Percentiles rank a stretch among this genome's conserved stretches.
Conservation (phyloP, 345 rosid species). For the Syzygium jambos region DNA sequence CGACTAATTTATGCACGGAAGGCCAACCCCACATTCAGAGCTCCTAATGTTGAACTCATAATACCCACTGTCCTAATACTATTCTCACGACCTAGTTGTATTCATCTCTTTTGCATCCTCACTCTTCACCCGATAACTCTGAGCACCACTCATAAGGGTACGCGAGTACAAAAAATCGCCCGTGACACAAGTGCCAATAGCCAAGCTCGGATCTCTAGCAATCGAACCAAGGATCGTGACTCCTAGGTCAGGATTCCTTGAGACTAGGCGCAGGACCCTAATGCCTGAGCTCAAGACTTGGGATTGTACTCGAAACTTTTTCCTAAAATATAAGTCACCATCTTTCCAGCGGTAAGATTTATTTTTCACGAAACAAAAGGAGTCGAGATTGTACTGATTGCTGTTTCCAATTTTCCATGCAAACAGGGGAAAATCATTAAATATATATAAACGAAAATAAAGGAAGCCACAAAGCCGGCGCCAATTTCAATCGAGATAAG, state of each 20-base stretch:
- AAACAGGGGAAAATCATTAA: background rate
- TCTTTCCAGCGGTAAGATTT: background rate
- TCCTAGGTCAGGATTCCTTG: background rate
- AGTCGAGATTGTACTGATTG: background rate
- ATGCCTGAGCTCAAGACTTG: background rate
- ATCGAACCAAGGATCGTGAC: background rate
- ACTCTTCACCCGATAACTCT: too few species aligned
- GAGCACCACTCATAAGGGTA: too few species aligned
- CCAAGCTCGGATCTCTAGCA: background rate
- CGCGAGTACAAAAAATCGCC: too few species aligned
- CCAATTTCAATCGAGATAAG: constrained; percentile 42
- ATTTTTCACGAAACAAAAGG: background rate
- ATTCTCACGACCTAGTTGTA: too few species aligned
- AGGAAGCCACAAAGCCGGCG: constrained; percentile 17
- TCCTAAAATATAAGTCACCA: background rate
- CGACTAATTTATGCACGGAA: too few species aligned
- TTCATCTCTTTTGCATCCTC: too few species aligned
- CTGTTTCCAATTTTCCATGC: background rate
- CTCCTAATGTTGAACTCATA: too few species aligned
- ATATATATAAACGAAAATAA: too few species aligned
- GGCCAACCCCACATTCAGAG: too few species aligned
- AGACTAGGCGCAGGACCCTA: accelerated
- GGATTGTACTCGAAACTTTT: background rate
- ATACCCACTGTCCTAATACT: too few species aligned
- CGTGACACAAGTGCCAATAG: too few species aligned